Base-by-base conservation (phyloP, 495 filamentous ascomycete genomes). In the Physcia stellaris region DNA sequence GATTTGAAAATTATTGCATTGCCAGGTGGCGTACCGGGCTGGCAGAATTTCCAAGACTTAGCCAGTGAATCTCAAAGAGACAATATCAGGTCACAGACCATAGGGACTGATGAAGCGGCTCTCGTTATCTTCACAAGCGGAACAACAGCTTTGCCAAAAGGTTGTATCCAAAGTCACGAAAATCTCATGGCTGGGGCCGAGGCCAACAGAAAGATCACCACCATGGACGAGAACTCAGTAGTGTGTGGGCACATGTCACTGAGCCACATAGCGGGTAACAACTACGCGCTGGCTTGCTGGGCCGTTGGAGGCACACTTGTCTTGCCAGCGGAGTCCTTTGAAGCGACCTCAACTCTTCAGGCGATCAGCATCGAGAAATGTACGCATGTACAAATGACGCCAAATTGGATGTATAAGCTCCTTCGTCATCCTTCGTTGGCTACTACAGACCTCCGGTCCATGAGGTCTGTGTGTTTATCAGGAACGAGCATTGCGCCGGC, bases 191-290 rank as follows among this genome's bases (percentile, higher is more conserved):
- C n/a, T n/a, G n/a, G n/a, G n/a, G n/a, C n/a, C n/a, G n/a, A n/a
- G n/a, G n/a, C n/a, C n/a, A n/a, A n/a, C n/a, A n/a, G n/a, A n/a
- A n/a, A n/a, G n/a, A n/a, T n/a, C n/a, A n/a, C n/a, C n/a, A n/a
- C n/a, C n/a, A n/a, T n/a, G n/a, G n/a, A n/a, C n/a, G n/a, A n/a
- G n/a, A n/a, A n/a, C n/a, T n/a, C n/a, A n/a, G n/a, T n/a, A n/a
- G n/a, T n/a, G n/a, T n/a, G n/a, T 6, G 40, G 58, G 11, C 45
- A 54, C 26, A 38, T 61, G 26, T 58, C 59, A 10, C 35, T 38
- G 24, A 59, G 50, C 38, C 59, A 63, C 44, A 49, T 57, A 21
- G 59, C 54, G 40, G 53, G 46, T 32, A 50, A 58, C 32, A 52
- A 41, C 26, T 41, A 54, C 28, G 50, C 39, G 7, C 49, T 61